A percentile compares a stretch with the other conserved stretches of the same genome.
Evolutionary conservation across 2,329 filamentous ascomycete genomes (phyloP).

Genomic region (Beauveria medogensis): DNA sequence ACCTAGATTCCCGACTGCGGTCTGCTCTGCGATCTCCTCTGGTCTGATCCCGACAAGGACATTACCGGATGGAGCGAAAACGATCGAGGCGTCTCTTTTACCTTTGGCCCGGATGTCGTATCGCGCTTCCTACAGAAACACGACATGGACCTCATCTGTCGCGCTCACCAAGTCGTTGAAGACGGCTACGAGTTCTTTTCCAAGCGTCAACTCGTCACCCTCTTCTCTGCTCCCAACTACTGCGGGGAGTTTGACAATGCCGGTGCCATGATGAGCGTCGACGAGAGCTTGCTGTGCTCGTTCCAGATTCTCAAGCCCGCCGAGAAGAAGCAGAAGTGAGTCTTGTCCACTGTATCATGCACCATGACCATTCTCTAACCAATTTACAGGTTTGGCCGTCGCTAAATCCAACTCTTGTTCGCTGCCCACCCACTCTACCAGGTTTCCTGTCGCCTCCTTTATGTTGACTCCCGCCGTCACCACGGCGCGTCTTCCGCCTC

Average conservation of each 20-base stretch:
- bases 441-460: not conserved
- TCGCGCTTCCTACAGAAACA: slow-evolving; percentile 97
- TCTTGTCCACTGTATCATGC: slow-evolving; percentile 33
- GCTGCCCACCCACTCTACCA: not conserved
- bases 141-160: slow-evolving; percentile 99
- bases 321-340: slow-evolving; percentile 99
- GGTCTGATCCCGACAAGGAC: slow-evolving; percentile 98
- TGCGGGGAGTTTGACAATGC: slow-evolving; percentile 99
- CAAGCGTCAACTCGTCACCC: slow-evolving; percentile 91
- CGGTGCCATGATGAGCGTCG: slow-evolving; percentile 99
- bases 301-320: slow-evolving; percentile 99
- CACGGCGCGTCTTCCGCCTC: slow-evolving; percentile 2
- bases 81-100: slow-evolving; percentile 96
- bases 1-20: slow-evolving; percentile 91
- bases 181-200: slow-evolving; percentile 99
- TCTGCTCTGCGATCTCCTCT: slow-evolving; percentile 91
- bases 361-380: slow-evolving; percentile 44
- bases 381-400: slow-evolving; percentile 86
- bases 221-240: slow-evolving; percentile 98
- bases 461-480: not conserved
- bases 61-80: slow-evolving; percentile 99
- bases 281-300: slow-evolving; percentile 95
- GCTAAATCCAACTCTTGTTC: slow-evolving; percentile 46
- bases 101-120: slow-evolving; percentile 94
- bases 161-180: slow-evolving; percentile 96